phyloP scores from a whole-genome alignment of 495 filamentous ascomycete species.

The Clohesyomyces aquaticus region DNA sequence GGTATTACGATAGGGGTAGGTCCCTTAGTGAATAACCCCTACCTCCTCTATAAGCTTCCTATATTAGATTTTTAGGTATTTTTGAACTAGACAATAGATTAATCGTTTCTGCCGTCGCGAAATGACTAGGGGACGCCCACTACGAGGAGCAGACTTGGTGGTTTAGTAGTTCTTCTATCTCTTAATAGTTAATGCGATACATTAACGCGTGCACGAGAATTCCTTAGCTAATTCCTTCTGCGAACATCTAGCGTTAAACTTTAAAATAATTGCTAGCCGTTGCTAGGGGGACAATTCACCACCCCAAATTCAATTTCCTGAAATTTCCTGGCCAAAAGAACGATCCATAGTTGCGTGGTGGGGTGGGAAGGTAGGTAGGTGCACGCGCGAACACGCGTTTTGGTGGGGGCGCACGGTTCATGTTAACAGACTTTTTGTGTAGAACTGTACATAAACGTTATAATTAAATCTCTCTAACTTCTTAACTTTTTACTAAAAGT shows the following conservation, averaged over 20 bases:
- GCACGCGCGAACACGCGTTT: background rate
- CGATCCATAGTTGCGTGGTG: slow-evolving; percentile 11
- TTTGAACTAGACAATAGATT: slow-evolving; percentile 1
- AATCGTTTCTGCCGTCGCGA: slow-evolving; percentile 4
- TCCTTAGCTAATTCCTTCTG: slow-evolving; percentile 10
- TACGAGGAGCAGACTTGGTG: background rate
- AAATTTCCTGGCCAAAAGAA: slow-evolving; percentile 16
- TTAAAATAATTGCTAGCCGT: slow-evolving; percentile 8
- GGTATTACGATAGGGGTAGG: background rate
- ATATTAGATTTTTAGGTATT: slow-evolving; percentile 15
- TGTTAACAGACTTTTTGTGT: slow-evolving; percentile 13
- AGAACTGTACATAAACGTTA: too few relatives aligned
- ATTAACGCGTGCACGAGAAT: background rate
- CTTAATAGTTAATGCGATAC: slow-evolving; percentile 4
- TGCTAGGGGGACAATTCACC: background rate
- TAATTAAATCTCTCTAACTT: too few relatives aligned
- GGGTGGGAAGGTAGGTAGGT: background rate
- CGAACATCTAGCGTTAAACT: slow-evolving; percentile 3
- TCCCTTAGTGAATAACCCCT: background rate
- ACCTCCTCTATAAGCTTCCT: slow-evolving; percentile 2
- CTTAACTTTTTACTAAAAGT: too few relatives aligned
- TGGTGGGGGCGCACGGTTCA: background rate
- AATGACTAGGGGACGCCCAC: background rate
- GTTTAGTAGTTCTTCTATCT: slow-evolving; percentile 1
- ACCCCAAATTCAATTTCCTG: background rate